phyloP scores from a whole-genome alignment of 2,329 filamentous ascomycete genomes.

The Aureobasidium sp. region DNA sequence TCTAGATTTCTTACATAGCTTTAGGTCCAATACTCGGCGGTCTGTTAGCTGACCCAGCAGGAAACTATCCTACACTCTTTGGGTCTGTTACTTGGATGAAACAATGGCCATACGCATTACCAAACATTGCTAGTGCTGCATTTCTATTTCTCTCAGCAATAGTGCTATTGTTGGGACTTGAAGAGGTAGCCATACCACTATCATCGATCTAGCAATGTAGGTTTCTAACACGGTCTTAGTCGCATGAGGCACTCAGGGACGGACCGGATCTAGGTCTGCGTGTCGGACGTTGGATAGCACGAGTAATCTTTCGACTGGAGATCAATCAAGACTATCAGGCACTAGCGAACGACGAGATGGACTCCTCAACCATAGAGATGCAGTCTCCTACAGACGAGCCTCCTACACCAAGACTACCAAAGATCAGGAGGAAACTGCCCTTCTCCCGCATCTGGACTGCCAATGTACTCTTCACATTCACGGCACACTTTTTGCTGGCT shows the following conservation, averaged over 20 bases:
- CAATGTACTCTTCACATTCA: slow-evolving; percentile 39
- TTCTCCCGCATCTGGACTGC: slow-evolving; percentile 42
- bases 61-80: slow-evolving; percentile 56
- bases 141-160: slow-evolving; percentile 52
- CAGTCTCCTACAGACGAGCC: slow-evolving; percentile 26
- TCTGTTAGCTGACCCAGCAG: slow-evolving; percentile 58
- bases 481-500: slow-evolving; percentile 39
- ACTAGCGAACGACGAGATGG: slow-evolving; percentile 19
- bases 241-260: slow-evolving; percentile 35
- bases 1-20: neutral
- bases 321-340: slow-evolving; percentile 28
- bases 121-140: slow-evolving; percentile 58
- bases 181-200: slow-evolving; percentile 41
- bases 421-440: slow-evolving; percentile 33
- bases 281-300: slow-evolving; percentile 33
- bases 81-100: slow-evolving; percentile 55
- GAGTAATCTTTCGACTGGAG: slow-evolving; percentile 27
- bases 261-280: slow-evolving; percentile 36
- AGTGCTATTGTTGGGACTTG: slow-evolving; percentile 56
- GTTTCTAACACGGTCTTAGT: slow-evolving; percentile 21
- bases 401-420: slow-evolving; percentile 18
- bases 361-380: slow-evolving; percentile 22
- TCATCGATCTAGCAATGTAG: neutral
- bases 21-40: slow-evolving; percentile 51
- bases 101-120: slow-evolving; percentile 61